phyloP scores from a whole-genome alignment of 1,139 yeast species.

The Petasospora fabianii region DNA sequence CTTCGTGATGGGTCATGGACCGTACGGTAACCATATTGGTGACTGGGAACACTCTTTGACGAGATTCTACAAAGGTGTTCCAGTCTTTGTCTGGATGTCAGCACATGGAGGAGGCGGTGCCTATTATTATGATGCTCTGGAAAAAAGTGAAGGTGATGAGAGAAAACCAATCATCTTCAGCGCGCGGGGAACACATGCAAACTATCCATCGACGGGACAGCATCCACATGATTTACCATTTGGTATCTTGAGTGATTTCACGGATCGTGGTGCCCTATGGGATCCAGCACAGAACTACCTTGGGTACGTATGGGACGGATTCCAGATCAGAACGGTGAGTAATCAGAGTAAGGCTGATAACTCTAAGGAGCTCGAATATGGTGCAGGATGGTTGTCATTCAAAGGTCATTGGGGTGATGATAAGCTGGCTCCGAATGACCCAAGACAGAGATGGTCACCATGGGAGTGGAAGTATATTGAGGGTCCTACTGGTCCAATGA shows the following conservation, averaged over 20 bases:
- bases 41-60: conserved; percentile 98
- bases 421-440: conserved; percentile 60
- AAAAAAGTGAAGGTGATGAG: conserved; percentile 50
- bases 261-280: conserved; percentile 95
- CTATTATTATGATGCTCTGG: conserved; percentile 69
- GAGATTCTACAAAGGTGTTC: conserved; percentile 75
- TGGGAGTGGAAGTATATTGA: conserved; percentile 88
- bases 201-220: conserved; percentile 93
- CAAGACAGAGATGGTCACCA: conserved; percentile 80
- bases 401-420: conserved; percentile 94
- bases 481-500: conserved; percentile 89
- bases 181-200: conserved; percentile 96
- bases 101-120: conserved; percentile 99
- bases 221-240: conserved; percentile 90
- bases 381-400: conserved; percentile 68
- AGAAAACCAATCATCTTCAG: conserved; percentile 74
- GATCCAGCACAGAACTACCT: conserved; percentile 79
- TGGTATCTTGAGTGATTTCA: conserved; percentile 83
- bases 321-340: conserved; percentile 29
- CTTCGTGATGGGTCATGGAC: conserved; percentile 95
- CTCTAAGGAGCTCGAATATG: conserved; percentile 57
- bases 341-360: conserved; percentile 38
- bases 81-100: conserved; percentile 95
- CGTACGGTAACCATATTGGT: conserved; percentile 94
- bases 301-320: conserved; percentile 76